Evolutionary conservation across 1,284 basidiomycete genomes (phyloP).

Genomic region (Boletus semigastroideus): DNA sequence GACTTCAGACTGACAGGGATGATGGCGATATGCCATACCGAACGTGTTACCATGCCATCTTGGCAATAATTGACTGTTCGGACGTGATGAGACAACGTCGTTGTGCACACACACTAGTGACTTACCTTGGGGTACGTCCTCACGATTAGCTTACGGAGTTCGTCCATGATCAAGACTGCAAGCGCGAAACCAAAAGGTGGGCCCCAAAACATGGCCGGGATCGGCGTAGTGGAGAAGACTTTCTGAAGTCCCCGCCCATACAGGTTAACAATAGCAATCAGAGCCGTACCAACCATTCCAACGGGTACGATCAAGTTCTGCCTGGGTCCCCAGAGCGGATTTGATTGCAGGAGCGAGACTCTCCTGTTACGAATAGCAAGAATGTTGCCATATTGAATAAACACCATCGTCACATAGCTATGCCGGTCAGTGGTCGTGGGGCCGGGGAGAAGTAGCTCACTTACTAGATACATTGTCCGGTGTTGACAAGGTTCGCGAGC

Average conservation of each 20-base stretch:
- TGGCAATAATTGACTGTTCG: constrained; percentile 30
- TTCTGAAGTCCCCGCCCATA: constrained; percentile 41
- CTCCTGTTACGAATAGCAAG: constrained; percentile 37
- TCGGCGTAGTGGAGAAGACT: constrained; percentile 41
- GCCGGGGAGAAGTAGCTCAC: constrained; percentile 29
- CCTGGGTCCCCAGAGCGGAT: constrained; percentile 41
- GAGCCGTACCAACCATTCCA: constrained; percentile 39
- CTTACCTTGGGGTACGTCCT: constrained; percentile 41
- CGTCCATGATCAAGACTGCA: constrained; percentile 39
- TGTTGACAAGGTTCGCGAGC: constrained; percentile 33
- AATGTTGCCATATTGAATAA: constrained; percentile 37
- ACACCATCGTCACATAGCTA: constrained; percentile 45
- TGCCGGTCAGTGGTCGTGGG: constrained; percentile 3
- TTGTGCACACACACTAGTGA: neutral
- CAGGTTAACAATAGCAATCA: constrained; percentile 41
- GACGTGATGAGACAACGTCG: constrained; percentile 12
- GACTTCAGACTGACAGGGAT: neutral
- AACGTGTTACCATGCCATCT: constrained; percentile 30
- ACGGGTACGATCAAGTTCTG: constrained; percentile 35
- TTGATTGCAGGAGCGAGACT: constrained; percentile 38
- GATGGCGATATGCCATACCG: neutral
- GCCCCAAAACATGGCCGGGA: constrained; percentile 45
- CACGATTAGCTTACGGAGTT: constrained; percentile 41
- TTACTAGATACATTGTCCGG: constrained; percentile 45
- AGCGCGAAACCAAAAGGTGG: constrained; percentile 42